Evolutionary conservation across 192 early-diverging fungal species (phyloP).

Genomic region (Umbelopsis isabellina): DNA sequence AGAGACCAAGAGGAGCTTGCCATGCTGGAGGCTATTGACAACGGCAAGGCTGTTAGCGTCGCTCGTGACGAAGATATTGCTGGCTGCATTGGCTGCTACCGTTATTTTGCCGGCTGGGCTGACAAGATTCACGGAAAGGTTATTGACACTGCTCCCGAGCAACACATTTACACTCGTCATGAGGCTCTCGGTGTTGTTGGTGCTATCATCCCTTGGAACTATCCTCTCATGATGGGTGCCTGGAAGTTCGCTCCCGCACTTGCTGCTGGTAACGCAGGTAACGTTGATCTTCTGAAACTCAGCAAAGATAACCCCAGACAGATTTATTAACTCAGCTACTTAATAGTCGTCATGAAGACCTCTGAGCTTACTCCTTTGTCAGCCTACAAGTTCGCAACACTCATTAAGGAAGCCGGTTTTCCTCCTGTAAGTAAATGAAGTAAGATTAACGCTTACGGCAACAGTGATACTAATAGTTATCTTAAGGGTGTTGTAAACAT

Average conservation of each 20-base stretch:
- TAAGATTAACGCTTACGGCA: neutral
- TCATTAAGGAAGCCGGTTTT: slow-evolving; percentile 73
- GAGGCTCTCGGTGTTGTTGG: slow-evolving; percentile 78
- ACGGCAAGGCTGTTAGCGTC: slow-evolving; percentile 73
- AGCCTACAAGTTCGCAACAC: slow-evolving; percentile 63
- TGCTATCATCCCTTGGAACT: slow-evolving; percentile 78
- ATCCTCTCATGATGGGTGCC: slow-evolving; percentile 64
- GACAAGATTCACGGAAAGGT: slow-evolving; percentile 64
- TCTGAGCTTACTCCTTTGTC: slow-evolving; percentile 68
- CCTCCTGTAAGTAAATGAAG: slow-evolving; percentile 49
- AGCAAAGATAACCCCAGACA: neutral
- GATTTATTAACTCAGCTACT: neutral
- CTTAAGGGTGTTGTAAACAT: slow-evolving; percentile 78
- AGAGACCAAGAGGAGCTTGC: slow-evolving; percentile 55
- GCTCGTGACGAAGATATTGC: slow-evolving; percentile 70
- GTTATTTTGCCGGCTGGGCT: slow-evolving; percentile 79
- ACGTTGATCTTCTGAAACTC: slow-evolving; percentile 9
- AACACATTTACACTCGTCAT: slow-evolving; percentile 56
- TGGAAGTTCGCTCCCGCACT: slow-evolving; percentile 86
- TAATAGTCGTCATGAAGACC: slow-evolving; percentile 75
- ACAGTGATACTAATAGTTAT: neutral
- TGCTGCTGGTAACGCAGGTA: slow-evolving; percentile 68
- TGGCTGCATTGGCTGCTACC: slow-evolving; percentile 65
- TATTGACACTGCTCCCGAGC: slow-evolving; percentile 48
- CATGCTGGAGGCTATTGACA: slow-evolving; percentile 71